Conservation (phyloP, 345 rosid species). For the Lagerstroemia speciosa region DNA sequence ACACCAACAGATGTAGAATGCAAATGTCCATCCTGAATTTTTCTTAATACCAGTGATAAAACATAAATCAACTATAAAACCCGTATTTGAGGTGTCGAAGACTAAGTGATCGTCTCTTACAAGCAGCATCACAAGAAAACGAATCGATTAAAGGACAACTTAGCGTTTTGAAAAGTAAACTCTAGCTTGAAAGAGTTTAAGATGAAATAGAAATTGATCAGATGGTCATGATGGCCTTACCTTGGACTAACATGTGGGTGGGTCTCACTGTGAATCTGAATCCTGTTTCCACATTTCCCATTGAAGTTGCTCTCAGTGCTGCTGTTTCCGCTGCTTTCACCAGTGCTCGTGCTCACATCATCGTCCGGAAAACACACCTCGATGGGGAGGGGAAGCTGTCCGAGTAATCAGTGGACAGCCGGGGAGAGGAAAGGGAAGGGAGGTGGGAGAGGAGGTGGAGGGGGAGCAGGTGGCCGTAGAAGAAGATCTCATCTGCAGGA, state of each 20-base stretch:
- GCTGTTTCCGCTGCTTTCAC: neutral
- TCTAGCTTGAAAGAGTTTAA: too few species aligned
- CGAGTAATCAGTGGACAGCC: conserved; percentile 32
- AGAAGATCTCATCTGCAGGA: conserved; percentile 96
- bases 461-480: conserved; percentile 27
- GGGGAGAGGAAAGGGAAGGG: conserved; percentile 53
- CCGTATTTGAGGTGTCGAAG: too few species aligned
- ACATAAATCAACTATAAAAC: too few species aligned
- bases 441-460: conserved; percentile 76
- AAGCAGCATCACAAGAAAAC: too few species aligned
- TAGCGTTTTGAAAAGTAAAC: too few species aligned
- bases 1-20: too few species aligned
- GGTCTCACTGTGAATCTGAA: neutral
- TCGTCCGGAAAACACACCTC: conserved; percentile 17
- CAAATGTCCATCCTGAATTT: too few species aligned
- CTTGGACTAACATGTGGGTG: neutral
- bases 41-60: too few species aligned
- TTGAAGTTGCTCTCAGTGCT: neutral
- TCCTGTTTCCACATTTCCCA: neutral
- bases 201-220: neutral
- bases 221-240: neutral
- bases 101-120: too few species aligned
- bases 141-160: too few species aligned
- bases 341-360: conserved; percentile 9
- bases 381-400: conserved; percentile 52